A percentile compares a stretch with the other conserved stretches of the same genome.
These are phyloP conservation scores for Melanogaster broomeanus DNA, from an alignment of 768 basidiomycete genomes.

Conservation along the genomic window DNA sequence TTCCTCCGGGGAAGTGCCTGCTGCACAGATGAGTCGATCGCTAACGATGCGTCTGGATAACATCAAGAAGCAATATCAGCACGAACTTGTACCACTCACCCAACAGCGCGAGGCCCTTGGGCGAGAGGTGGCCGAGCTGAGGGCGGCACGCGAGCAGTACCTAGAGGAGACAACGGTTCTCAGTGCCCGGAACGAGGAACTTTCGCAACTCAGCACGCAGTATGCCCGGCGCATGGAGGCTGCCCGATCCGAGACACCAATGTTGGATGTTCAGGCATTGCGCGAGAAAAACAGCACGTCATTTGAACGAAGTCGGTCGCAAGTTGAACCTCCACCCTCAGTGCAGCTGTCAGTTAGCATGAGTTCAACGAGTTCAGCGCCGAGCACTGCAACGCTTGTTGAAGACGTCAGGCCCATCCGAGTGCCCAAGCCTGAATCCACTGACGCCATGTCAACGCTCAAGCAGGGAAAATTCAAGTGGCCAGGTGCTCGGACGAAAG, in stretches of 20 bases:
- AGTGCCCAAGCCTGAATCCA: conserved; percentile 28
- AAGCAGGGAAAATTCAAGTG: conserved; percentile 71
- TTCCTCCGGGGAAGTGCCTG: conserved; percentile 37
- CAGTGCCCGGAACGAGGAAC: conserved; percentile 89
- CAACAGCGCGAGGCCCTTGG: conserved; percentile 76
- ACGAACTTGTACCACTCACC: conserved; percentile 82
- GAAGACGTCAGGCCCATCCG: conserved; percentile 31
- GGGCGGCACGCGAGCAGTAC: conserved; percentile 81
- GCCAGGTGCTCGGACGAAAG: conserved; percentile 61
- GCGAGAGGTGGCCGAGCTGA: conserved; percentile 85
- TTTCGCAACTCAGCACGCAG: conserved; percentile 84
- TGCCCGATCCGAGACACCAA: conserved; percentile 16
- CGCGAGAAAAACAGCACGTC: conserved; percentile 30
- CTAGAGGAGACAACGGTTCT: conserved; percentile 91
- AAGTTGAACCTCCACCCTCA: conserved; percentile 6
- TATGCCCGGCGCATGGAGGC: conserved; percentile 78
- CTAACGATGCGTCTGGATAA: conserved; percentile 84
- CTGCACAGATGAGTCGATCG: conserved; percentile 57
- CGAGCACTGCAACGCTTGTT: conserved; percentile 20
- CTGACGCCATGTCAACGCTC: conserved; percentile 50
- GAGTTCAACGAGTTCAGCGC: conserved; percentile 15
- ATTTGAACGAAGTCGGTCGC: conserved; percentile 25
- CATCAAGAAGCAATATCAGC: conserved; percentile 85
- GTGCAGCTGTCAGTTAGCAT: conserved; percentile 17
- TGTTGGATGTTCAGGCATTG: conserved; percentile 6